phyloP scores from a whole-genome alignment of 352 stramenopile species.

The Globisporangium paroecandrum region DNA sequence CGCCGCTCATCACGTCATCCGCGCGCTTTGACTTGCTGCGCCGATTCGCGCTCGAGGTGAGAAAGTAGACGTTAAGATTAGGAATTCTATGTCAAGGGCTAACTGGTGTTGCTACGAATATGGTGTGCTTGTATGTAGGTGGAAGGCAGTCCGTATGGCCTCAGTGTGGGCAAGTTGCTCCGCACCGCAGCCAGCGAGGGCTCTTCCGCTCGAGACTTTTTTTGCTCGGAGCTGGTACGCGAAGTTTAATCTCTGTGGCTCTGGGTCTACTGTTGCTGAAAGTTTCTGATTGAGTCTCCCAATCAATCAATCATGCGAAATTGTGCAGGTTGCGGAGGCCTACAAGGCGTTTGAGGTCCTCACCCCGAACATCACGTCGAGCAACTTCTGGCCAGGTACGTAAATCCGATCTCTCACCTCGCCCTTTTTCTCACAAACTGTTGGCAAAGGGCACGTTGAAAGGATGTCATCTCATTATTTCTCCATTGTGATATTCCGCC shows the following conservation, averaged over 20 bases:
- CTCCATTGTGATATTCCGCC: too few species aligned
- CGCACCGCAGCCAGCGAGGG: conserved; percentile 19
- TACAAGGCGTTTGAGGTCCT: conserved; percentile 58
- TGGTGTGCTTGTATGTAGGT: conserved; percentile 19
- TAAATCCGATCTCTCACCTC: too few species aligned
- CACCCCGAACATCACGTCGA: conserved; percentile 27
- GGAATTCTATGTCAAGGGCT: not conserved
- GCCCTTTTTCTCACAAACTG: not conserved
- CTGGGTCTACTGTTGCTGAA: not conserved
- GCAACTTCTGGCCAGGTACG: conserved; percentile 54
- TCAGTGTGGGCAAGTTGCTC: conserved; percentile 51
- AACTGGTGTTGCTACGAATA: not conserved
- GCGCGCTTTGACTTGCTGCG: conserved; percentile 46
- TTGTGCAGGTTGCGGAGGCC: conserved; percentile 40
- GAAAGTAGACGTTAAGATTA: not conserved
- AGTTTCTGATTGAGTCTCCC: not conserved
- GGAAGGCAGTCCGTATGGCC: conserved; percentile 43
- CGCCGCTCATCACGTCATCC: conserved; percentile 40
- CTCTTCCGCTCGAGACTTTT: conserved; percentile 31
- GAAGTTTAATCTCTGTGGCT: not conserved
- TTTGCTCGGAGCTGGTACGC: conserved; percentile 67
- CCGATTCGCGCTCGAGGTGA: conserved; percentile 36
- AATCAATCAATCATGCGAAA: not conserved
- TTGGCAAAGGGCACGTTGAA: not conserved
- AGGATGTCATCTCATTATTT: not conserved